phyloP scores from a whole-genome alignment of 2,329 filamentous ascomycete genomes.

The Cordyceps farinosa region DNA sequence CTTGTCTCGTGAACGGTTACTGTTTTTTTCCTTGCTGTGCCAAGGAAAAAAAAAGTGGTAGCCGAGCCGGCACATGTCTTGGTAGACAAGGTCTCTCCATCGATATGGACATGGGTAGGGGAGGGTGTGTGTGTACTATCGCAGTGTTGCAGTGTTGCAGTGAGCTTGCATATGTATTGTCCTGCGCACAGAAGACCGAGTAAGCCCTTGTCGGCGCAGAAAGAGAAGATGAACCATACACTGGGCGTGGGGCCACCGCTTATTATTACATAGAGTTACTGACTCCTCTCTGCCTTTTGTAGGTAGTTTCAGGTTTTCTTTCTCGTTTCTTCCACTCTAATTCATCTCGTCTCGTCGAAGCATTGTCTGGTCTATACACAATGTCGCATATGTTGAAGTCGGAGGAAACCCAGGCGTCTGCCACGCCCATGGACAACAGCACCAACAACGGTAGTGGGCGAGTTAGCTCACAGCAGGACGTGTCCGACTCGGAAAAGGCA shows the following conservation, averaged over 20 bases:
- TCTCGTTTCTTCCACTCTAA: background rate
- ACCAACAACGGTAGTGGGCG: background rate
- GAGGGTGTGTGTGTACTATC: too few relatives aligned
- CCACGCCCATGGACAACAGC: background rate
- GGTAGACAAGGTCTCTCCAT: too few relatives aligned
- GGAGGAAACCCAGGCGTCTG: background rate
- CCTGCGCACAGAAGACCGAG: background rate
- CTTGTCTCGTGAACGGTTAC: slow-evolving; percentile 6
- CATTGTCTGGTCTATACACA: background rate
- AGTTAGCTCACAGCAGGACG: background rate
- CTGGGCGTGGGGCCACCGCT: background rate
- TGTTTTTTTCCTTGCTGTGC: background rate
- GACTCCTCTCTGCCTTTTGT: background rate
- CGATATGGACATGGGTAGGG: too few relatives aligned
- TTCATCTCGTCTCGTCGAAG: background rate
- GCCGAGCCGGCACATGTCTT: slow-evolving; percentile 1
- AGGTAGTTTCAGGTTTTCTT: background rate
- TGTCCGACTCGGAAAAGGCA: slow-evolving; percentile 11
- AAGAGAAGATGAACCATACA: background rate
- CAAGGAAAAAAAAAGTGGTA: background rate
- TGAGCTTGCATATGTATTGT: background rate
- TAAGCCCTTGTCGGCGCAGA: slow-evolving; percentile 1
- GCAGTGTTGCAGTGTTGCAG: background rate
- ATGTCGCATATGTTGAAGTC: background rate
- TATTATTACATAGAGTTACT: slow-evolving; percentile 5